Base-by-base conservation (phyloP, 352 stramenopile species). In the Phytophthora agathidicida region DNA sequence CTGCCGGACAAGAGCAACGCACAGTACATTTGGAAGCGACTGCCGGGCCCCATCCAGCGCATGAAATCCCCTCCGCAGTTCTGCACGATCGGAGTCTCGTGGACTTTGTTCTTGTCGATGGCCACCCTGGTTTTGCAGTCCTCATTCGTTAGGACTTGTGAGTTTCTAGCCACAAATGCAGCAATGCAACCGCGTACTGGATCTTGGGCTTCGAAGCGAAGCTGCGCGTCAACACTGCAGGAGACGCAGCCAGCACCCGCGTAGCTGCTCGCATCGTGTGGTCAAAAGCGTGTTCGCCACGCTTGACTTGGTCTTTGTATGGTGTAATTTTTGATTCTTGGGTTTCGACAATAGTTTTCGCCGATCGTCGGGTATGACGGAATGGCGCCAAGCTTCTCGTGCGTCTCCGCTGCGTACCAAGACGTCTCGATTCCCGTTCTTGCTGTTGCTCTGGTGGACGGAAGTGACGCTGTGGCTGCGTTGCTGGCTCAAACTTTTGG, bases 21-120 rank as follows among this genome's bases (percentile, higher is more conserved):
- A 47, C 80, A 90, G 64, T 90, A 92, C 80, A 92, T 90, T 37
- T 92, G 83, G 55, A 73, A 83, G 31, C 77, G 71, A 28, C 71
- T 88, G 37, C 71, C 80, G 6, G 63, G 65, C 16, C 83, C 80
- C 37, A 92, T 65, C 78, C 76, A 90, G 22, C 60, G 59, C 76
- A 90, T 86, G 36, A 82, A 45, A 11, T 56, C 41, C 19, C 60
- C 69, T 0, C 83, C 80, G 17, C 77, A 83, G 49, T 83, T 71
- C 49, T 71, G 52, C 28, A 84, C 83, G 20, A 92, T 60, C 1
- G 60, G 41, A 8, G 76, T 81, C 58, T 90, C 83, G 36, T 83
- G 66, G 30, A 87, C 55, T 20, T 80, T 77, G 17, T 66, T 72
- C 19, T 33, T 74, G 33, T 73, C 53, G 14, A 75, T 53, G 3